Evolutionary conservation across 1,284 basidiomycete genomes (phyloP), one percentile per base, ranked within the genome.

Genomic region (Takashimella tepidaria): DNA sequence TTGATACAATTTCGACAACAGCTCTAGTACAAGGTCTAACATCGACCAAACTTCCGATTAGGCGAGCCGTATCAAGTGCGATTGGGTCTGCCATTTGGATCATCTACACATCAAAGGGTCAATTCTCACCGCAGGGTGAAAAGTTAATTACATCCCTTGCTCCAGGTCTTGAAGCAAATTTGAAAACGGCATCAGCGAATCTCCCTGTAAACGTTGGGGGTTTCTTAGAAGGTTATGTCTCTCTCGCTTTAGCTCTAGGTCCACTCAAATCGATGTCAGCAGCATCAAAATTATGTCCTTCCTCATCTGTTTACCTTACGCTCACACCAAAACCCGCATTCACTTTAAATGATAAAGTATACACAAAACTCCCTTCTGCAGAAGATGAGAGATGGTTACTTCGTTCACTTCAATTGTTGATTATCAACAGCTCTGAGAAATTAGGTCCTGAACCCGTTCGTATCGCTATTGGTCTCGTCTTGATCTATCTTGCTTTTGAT

Each of bases 281-380:
- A 0, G 58, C 61, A 1, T 21, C 54, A n/a, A 70, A 67, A 50
- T 59, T 74, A 45, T 60, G 61, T 21, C 54, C 55, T 16, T 75
- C 76, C 46, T 47, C 72, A 0, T 63, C 67, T 1, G 51, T 79
- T 37, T 58, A 78, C 22, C 63, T 74, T 1, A 69, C 79, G 1
- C 70, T 79, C 5, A 57, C 67, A 4, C 74, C 76, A 16, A 95
- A 91, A 68, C 88, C 90, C 0, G 86, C 87, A 1, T 95, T 95
- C 76, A 69, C 96, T 41, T 67, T 93, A 20, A 89, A 84, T 82
- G 90, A 92, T 53, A 92, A 88, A 72, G 83, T 89, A 0, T 92
- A 91, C 67, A 82, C 84, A 53, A 91, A 89, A 69, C 64, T 87
- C 4, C 76, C 76, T 4, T 80, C 83, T 4, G 64, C 74, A 0